Percentiles rank a stretch among this genome's conserved stretches.
phyloP scores from a whole-genome alignment of 2,329 filamentous ascomycete species.

The Neophaeococcomyces mojaviensis region DNA sequence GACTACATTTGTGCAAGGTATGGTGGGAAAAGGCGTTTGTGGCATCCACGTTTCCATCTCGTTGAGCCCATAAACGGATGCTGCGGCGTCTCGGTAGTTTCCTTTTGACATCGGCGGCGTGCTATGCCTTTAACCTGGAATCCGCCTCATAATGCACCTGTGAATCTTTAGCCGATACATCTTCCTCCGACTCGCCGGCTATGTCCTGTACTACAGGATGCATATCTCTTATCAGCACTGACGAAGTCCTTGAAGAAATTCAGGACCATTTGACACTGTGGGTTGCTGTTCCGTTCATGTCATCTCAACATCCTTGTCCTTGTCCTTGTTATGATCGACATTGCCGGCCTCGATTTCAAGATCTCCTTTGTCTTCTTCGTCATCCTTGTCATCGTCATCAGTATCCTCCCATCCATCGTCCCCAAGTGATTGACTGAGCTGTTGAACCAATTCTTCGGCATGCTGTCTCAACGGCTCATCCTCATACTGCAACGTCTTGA shows the following conservation, averaged over 20 bases:
- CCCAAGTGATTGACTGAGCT: constrained; percentile 59
- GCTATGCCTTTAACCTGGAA: neutral
- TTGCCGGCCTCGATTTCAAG: constrained; percentile 11
- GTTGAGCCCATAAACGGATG: neutral
- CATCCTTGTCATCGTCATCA: constrained; percentile 43
- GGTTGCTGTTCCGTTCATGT: constrained; percentile 6
- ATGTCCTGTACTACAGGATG: too few species aligned
- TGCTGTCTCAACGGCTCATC: constrained; percentile 40
- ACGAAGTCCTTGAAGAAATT: neutral
- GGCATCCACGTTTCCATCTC: neutral
- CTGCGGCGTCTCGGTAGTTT: neutral
- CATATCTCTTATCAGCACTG: neutral
- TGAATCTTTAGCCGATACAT: neutral
- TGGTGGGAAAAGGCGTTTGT: too few species aligned
- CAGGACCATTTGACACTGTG: neutral
- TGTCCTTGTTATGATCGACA: constrained; percentile 7
- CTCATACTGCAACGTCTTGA: constrained; percentile 67
- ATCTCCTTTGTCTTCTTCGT: constrained; percentile 31
- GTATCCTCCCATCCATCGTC: constrained; percentile 50
- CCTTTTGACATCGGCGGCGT: neutral
- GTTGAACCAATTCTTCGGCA: constrained; percentile 37
- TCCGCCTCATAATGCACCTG: neutral
- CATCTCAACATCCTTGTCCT: constrained; percentile 18
- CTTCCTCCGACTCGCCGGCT: neutral
- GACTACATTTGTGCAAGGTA: too few species aligned